Conservation (phyloP, 129 eudicot species). For the Flaveria robusta region DNA sequence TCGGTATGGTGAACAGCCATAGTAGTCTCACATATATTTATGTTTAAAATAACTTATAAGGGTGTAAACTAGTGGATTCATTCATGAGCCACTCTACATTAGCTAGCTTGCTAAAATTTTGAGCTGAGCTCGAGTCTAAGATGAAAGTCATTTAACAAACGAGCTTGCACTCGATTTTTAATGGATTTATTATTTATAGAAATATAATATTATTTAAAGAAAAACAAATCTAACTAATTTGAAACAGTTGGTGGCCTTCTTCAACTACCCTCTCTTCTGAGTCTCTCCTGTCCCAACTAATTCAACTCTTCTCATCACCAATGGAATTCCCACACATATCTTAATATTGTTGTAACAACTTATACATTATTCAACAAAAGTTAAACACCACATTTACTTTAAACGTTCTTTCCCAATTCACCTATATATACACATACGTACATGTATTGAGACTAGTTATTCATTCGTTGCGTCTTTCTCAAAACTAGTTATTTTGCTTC, state of each 20-base stretch:
- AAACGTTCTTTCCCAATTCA: not conserved
- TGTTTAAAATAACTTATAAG: no score
- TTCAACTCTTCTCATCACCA: constrained; percentile 2
- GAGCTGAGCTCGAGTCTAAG: no score
- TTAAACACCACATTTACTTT: not conserved
- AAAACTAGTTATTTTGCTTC: not conserved
- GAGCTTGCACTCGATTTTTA: no score
- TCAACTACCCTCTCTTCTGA: constrained; percentile 27
- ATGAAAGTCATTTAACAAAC: no score
- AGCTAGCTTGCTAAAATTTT: no score
- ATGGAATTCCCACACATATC: not conserved
- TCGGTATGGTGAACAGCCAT: no score
- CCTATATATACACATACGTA: not conserved
- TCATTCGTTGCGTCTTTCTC: not conserved
- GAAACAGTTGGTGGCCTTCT: constrained; percentile 28
- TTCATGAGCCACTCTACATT: no score
- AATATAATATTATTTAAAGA: no score
- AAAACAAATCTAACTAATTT: not conserved
- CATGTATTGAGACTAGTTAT: not conserved
- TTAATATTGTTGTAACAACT: not conserved
- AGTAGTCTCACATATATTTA: no score
- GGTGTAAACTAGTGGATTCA: no score
- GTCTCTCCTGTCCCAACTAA: constrained; percentile 33
- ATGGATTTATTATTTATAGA: no score
- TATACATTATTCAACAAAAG: constrained; percentile 4